These are phyloP conservation scores for Colletotrichum melonis DNA, from an alignment of 2,329 filamentous ascomycete species.

Conservation along the genomic window DNA sequence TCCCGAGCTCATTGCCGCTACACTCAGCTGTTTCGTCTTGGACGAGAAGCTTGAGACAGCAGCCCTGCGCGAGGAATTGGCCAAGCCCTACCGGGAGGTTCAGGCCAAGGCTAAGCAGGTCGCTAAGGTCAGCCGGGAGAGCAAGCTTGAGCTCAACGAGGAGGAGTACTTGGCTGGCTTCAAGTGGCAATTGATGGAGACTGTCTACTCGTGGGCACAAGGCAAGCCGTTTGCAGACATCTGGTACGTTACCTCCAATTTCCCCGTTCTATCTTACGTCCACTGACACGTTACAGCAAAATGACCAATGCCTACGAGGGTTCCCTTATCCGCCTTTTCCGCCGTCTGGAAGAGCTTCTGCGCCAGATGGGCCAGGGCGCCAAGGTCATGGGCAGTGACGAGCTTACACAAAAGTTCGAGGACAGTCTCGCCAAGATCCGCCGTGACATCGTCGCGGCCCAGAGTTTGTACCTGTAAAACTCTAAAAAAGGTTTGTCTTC, in stretches of 20 bases:
- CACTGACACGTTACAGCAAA: constrained; percentile 71
- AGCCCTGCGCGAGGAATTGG: constrained; percentile 83
- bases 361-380: constrained; percentile 95
- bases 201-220: constrained; percentile 91
- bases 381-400: constrained; percentile 98
- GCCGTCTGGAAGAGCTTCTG: constrained; percentile 91
- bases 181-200: constrained; percentile 97
- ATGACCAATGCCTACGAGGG: constrained; percentile 99
- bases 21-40: constrained; percentile 95
- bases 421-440: constrained; percentile 85
- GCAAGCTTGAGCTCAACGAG: constrained; percentile 93
- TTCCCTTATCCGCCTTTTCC: constrained; percentile 94
- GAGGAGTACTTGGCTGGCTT: constrained; percentile 91
- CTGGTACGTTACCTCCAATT: constrained; percentile 75
- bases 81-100: constrained; percentile 87
- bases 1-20: constrained; percentile 86
- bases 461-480: constrained; percentile 88
- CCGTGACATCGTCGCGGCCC: constrained; percentile 93
- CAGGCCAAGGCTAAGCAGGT: constrained; percentile 88
- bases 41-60: constrained; percentile 92
- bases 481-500: constrained; percentile 27
- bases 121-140: constrained; percentile 94
- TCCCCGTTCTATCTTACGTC: background rate
- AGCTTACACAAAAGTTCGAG: constrained; percentile 93
- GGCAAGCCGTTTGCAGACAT: constrained; percentile 93